These are phyloP conservation scores for Ajuga reptans DNA, from an alignment of 305 asterid species.

Conservation along the genomic window DNA sequence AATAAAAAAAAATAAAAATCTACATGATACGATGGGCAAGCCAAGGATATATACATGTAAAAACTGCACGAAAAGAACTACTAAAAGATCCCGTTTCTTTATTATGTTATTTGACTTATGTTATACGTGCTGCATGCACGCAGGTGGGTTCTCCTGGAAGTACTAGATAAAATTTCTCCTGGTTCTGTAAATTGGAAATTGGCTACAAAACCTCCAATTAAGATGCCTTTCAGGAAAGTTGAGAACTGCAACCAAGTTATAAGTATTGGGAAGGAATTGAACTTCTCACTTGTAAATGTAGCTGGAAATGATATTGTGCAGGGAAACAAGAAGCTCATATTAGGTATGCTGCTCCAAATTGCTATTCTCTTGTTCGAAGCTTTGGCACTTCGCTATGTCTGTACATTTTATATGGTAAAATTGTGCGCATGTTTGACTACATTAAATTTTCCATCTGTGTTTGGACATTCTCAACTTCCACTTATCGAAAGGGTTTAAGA, in stretches of 20 bases:
- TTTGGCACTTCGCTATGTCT: not conserved
- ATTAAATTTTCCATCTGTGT: too few relatives aligned
- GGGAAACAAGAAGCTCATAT: slow-evolving; percentile 92
- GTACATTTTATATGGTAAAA: not conserved
- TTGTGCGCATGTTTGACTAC: too few relatives aligned
- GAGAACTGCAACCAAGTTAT: slow-evolving; percentile 96
- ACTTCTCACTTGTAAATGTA: slow-evolving; percentile 87
- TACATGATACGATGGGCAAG: not conserved
- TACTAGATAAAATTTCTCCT: slow-evolving; percentile 62
- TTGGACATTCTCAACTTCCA: too few relatives aligned
- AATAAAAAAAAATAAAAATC: too few relatives aligned
- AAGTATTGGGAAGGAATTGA: slow-evolving; percentile 73
- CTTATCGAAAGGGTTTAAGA: too few relatives aligned
- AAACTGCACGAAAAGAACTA: not conserved
- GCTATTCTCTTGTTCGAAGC: not conserved
- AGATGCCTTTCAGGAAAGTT: slow-evolving; percentile 85
- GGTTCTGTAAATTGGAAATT: slow-evolving; percentile 85
- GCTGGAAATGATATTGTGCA: slow-evolving; percentile 94
- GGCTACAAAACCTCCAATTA: slow-evolving; percentile 84
- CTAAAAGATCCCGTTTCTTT: too few relatives aligned
- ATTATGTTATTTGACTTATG: not conserved
- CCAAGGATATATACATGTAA: too few relatives aligned
- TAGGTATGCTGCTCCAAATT: slow-evolving; percentile 38
- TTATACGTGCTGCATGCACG: not conserved
- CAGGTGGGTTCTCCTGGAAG: slow-evolving; percentile 80